A percentile compares a stretch with the other conserved stretches of the same genome.
These are phyloP conservation scores for Lentinus tigrinus DNA, from an alignment of 768 basidiomycete species.

Conservation along the genomic window DNA sequence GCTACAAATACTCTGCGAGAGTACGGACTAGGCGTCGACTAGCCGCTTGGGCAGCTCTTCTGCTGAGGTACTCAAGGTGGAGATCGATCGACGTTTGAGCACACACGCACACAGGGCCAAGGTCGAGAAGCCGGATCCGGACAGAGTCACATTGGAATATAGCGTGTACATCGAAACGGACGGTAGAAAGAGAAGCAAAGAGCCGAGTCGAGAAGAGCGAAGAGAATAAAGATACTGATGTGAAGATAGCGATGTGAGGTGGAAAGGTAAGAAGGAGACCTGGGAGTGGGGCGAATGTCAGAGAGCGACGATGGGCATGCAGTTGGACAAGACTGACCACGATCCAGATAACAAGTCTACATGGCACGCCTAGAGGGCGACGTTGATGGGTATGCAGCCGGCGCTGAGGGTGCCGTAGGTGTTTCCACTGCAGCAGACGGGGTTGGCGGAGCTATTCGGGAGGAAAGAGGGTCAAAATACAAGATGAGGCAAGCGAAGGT, in stretches of 20 bases:
- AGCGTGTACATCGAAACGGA: neutral
- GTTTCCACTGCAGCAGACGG: conserved; percentile 18
- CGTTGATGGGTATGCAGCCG: conserved; percentile 10
- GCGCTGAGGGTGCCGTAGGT: conserved; percentile 5
- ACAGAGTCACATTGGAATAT: neutral
- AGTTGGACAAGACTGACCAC: neutral
- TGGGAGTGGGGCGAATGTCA: too few relatives aligned
- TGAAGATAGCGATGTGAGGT: neutral
- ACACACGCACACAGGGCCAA: too few relatives aligned
- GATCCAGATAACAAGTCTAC: neutral
- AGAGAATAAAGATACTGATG: neutral
- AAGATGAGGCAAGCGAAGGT: neutral
- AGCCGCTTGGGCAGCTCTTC: too few relatives aligned
- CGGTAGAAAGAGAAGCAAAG: neutral
- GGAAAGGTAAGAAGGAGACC: too few relatives aligned
- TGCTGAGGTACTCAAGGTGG: too few relatives aligned
- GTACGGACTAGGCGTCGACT: too few relatives aligned
- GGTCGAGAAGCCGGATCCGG: too few relatives aligned
- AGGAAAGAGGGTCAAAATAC: neutral
- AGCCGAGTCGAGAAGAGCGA: neutral
- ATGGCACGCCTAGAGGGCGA: neutral
- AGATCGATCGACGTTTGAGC: too few relatives aligned
- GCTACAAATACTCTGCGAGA: too few relatives aligned
- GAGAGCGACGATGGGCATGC: too few relatives aligned
- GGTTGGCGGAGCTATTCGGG: neutral